phyloP scores from a whole-genome alignment of 495 filamentous ascomycete genomes.

The Podospora sp. region DNA sequence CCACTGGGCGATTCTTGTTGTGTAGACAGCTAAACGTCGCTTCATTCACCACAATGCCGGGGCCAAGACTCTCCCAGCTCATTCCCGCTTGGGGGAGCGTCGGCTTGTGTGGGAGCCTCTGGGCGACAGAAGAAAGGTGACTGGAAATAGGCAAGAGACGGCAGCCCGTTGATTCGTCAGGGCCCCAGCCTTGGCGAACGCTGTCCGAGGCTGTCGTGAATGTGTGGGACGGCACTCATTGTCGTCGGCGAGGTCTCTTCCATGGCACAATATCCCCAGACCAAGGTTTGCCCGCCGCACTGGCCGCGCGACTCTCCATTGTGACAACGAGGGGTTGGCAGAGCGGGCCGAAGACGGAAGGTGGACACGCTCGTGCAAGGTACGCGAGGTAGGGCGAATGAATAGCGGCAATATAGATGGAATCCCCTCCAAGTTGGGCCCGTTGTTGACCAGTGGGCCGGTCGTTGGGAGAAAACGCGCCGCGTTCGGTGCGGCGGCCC shows the following conservation, averaged over 20 bases:
- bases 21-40: neutral
- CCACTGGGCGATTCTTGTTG: neutral
- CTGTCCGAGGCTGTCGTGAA: constrained; percentile 5
- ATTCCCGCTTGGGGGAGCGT: neutral
- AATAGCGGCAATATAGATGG: constrained; percentile 17
- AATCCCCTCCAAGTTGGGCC: constrained; percentile 13
- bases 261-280: constrained; percentile 1
- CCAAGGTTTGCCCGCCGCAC: constrained; percentile 11
- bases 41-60: neutral
- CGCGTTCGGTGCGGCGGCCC: neutral
- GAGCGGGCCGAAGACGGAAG: constrained; percentile 4
- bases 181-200: neutral
- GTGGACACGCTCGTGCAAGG: constrained; percentile 25
- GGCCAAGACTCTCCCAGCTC: neutral
- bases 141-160: neutral
- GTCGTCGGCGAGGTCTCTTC: constrained; percentile 13
- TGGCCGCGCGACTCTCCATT: constrained; percentile 1
- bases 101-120: neutral
- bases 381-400: constrained; percentile 21
- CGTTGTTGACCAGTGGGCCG: neutral
- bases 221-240: constrained; percentile 4
- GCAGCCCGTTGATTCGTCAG: neutral
- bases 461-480: neutral
- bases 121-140: neutral
- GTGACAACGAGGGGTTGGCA: neutral